Conservation (phyloP, 179 eudicot genomes). For the Kewa caespitosa region DNA sequence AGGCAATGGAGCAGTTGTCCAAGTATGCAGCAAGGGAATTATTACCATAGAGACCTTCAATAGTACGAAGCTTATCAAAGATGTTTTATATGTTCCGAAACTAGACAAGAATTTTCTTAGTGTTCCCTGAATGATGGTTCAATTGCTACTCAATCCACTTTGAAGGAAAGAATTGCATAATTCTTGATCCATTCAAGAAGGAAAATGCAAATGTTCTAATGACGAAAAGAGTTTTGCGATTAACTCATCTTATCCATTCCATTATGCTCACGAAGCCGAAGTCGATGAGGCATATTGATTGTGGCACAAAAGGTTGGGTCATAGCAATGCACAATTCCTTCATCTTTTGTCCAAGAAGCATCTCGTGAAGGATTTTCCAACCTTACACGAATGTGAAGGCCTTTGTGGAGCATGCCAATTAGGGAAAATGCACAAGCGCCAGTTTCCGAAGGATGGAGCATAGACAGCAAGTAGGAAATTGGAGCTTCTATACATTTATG, state of each 20-base stretch:
- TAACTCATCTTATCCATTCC: too few relatives aligned
- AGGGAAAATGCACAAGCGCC: constrained; percentile 9
- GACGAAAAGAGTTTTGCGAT: neutral
- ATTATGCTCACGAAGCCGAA: neutral
- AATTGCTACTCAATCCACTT: neutral
- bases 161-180: neutral
- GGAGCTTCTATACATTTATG: too few relatives aligned
- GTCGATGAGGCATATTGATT: neutral
- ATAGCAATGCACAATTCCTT: neutral
- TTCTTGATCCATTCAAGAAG: neutral
- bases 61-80: neutral
- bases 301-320: constrained; percentile 8
- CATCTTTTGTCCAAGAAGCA: neutral
- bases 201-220: neutral
- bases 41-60: constrained; percentile 1
- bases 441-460: too few relatives aligned
- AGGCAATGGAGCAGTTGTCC: constrained; percentile 5
- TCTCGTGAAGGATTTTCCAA: constrained; percentile 3
- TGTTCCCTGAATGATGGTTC: neutral
- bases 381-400: neutral
- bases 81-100: constrained; percentile 6
- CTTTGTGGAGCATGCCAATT: constrained; percentile 10
- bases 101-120: constrained; percentile 4
- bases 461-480: too few relatives aligned
- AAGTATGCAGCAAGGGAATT: neutral